Conservation (phyloP, 176 grass and related monocot species). For the Metroxylon sagu region DNA sequence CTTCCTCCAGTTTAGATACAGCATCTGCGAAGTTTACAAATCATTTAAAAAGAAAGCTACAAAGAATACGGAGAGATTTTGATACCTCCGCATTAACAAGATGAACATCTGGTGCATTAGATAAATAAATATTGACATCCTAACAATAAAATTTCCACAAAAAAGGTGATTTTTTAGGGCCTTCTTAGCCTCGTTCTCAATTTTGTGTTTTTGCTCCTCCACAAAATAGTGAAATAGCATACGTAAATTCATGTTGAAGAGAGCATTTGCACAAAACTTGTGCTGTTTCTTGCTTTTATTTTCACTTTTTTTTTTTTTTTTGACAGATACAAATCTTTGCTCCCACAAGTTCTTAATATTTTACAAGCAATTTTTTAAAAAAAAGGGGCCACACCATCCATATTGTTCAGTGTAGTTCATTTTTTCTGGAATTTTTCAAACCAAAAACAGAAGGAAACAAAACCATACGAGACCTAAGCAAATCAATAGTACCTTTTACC, state of each 20-base stretch:
- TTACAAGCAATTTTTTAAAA: too few relatives aligned
- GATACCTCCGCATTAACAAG: too few relatives aligned
- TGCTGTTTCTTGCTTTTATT: too few relatives aligned
- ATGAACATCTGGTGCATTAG: not conserved
- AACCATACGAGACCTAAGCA: not conserved
- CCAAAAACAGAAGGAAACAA: not conserved
- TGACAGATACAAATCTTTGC: too few relatives aligned
- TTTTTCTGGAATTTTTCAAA: not conserved
- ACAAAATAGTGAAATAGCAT: too few relatives aligned
- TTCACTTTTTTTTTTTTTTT: too few relatives aligned
- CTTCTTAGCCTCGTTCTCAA: not conserved
- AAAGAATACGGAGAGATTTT: not conserved
- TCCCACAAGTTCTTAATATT: too few relatives aligned
- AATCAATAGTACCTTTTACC: constrained; percentile 18
- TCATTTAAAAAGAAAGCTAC: not conserved
- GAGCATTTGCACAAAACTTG: too few relatives aligned
- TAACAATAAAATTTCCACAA: not conserved
- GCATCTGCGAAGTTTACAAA: constrained; percentile 17
- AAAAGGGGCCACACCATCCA: too few relatives aligned
- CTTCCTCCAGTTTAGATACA: constrained; percentile 37
- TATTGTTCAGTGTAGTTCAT: not conserved
- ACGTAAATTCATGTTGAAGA: too few relatives aligned
- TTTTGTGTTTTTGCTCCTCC: too few relatives aligned
- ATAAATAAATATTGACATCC: not conserved
- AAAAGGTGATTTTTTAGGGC: not conserved